Conservation (phyloP, 441 rosid species). For the Daphne laureola region DNA sequence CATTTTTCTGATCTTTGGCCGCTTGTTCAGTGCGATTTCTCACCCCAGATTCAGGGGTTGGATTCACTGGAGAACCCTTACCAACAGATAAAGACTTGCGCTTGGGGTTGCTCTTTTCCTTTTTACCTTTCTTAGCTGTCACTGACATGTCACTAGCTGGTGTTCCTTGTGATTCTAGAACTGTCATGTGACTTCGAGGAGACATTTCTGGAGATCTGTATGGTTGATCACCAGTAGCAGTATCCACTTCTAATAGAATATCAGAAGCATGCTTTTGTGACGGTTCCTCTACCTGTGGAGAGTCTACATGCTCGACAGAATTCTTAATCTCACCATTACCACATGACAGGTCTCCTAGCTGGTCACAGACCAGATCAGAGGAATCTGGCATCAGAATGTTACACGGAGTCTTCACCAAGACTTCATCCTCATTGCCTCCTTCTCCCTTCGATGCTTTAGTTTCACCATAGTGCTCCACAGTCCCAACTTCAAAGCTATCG, state of each 20-base stretch:
- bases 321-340: slow-evolving; percentile 25
- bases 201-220: slow-evolving; percentile 53
- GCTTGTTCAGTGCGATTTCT: slow-evolving; percentile 43
- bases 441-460: slow-evolving; percentile 33
- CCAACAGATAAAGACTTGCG: slow-evolving; percentile 42
- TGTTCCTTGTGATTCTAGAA: slow-evolving; percentile 76
- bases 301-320: slow-evolving; percentile 22
- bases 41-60: slow-evolving; percentile 42
- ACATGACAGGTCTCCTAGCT: slow-evolving; percentile 29
- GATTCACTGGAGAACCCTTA: slow-evolving; percentile 54
- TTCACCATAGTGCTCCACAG: slow-evolving; percentile 29
- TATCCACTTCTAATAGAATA: slow-evolving; percentile 20
- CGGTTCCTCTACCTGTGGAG: slow-evolving; percentile 24
- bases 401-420: slow-evolving; percentile 29
- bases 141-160: slow-evolving; percentile 76
- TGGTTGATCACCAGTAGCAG: slow-evolving; percentile 31
- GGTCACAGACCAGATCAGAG: slow-evolving; percentile 22
- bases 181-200: slow-evolving; percentile 53
- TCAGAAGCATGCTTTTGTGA: slow-evolving; percentile 33
- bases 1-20: slow-evolving; percentile 52
- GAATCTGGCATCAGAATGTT: slow-evolving; percentile 18
- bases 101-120: slow-evolving; percentile 47
- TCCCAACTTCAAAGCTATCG: slow-evolving; percentile 51
- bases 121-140: slow-evolving; percentile 37
- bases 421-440: slow-evolving; percentile 21